Evolutionary conservation across 179 eudicot genomes (phyloP).

Genomic region (Amaranthus tricolor): DNA sequence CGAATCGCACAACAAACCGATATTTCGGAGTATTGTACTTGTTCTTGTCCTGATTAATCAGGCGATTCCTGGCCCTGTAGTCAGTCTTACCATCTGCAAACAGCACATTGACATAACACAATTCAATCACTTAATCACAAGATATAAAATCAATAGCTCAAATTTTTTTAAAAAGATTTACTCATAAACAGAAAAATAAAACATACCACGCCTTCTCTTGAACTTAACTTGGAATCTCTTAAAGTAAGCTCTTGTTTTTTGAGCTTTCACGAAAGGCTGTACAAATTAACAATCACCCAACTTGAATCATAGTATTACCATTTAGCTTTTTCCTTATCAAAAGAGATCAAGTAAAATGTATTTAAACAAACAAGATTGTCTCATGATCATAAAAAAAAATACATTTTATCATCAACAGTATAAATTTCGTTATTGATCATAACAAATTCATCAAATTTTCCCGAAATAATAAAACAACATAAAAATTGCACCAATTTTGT

Average conservation of each 20-base stretch:
- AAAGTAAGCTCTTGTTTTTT: slow-evolving; percentile 39
- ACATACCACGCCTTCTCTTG: slow-evolving; percentile 46
- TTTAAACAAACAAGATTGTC: neutral
- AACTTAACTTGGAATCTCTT: slow-evolving; percentile 44
- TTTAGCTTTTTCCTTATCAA: neutral
- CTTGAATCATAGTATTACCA: neutral
- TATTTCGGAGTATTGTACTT: slow-evolving; percentile 52
- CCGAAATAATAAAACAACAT: neutral
- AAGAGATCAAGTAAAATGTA: neutral
- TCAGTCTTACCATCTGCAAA: slow-evolving; percentile 49
- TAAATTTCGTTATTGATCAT: neutral
- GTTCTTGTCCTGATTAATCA: slow-evolving; percentile 57
- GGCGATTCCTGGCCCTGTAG: slow-evolving; percentile 42
- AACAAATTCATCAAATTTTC: neutral
- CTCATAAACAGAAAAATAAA: neutral
- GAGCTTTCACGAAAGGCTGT: slow-evolving; percentile 36
- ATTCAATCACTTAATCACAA: neutral
- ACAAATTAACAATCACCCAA: neutral
- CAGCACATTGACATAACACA: neutral
- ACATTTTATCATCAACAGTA: too few relatives aligned
- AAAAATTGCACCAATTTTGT: neutral
- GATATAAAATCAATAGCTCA: neutral
- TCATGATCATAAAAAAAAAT: neutral
- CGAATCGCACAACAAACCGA: slow-evolving; percentile 46
- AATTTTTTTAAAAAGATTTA: neutral